Evolutionary conservation across 164 flowering plant genomes (phyloP).

Genomic region (Berberis vulgaris): DNA sequence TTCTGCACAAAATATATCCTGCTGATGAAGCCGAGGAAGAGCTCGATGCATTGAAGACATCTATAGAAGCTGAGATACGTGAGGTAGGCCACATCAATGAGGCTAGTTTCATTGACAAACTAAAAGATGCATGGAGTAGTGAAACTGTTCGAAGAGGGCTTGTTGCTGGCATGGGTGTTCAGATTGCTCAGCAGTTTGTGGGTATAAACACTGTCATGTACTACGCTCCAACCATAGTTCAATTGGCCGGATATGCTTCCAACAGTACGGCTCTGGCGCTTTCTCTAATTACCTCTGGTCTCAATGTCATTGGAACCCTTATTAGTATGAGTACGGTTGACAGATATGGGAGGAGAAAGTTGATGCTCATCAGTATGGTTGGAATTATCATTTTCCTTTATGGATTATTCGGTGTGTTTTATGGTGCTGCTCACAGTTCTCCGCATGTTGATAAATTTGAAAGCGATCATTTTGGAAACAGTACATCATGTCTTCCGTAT

Average conservation of each 20-base stretch:
- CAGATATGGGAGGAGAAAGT: constrained; percentile 55
- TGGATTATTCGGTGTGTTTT: constrained; percentile 31
- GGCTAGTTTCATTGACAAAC: not conserved
- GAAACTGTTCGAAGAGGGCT: not conserved
- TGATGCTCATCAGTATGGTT: constrained; percentile 55
- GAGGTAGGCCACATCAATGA: not conserved
- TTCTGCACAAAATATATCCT: not conserved
- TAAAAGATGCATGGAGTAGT: not conserved
- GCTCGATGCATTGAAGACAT: not conserved
- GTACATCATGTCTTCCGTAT: constrained; percentile 41
- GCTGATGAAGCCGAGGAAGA: not conserved
- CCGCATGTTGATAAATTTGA: constrained; percentile 39
- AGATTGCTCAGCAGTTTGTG: constrained; percentile 83
- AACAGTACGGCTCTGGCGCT: constrained; percentile 65
- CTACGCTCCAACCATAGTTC: constrained; percentile 70
- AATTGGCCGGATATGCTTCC: constrained; percentile 85
- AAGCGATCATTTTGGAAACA: constrained; percentile 44
- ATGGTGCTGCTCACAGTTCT: constrained; percentile 32
- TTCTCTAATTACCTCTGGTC: constrained; percentile 76
- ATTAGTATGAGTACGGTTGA: constrained; percentile 64
- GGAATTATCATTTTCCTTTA: constrained; percentile 52
- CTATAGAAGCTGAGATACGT: not conserved
- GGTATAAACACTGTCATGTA: constrained; percentile 96
- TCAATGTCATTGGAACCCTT: constrained; percentile 63
- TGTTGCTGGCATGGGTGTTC: constrained; percentile 23